Percentiles rank a stretch among this genome's conserved stretches.
These are phyloP conservation scores for Lachancea cidri DNA, from an alignment of 805 yeast species.

Conservation along the genomic window DNA sequence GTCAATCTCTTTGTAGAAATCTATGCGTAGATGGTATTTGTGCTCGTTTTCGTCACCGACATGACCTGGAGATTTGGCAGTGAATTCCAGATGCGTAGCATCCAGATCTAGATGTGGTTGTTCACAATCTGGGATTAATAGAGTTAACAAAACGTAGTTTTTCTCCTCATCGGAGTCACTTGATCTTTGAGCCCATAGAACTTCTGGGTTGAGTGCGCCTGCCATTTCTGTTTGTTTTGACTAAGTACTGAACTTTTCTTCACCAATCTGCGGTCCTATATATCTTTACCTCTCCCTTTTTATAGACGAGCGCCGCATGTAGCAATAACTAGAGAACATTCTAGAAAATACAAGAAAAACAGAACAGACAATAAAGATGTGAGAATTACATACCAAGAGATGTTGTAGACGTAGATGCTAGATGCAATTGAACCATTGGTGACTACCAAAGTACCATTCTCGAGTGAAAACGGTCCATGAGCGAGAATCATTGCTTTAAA, in stretches of 20 bases:
- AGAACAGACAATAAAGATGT: not conserved
- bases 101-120: constrained; percentile 60
- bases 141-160: constrained; percentile 70
- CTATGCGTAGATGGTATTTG: constrained; percentile 59
- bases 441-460: too few species aligned
- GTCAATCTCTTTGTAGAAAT: constrained; percentile 72
- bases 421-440: too few species aligned
- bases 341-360: not conserved
- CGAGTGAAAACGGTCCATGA: too few species aligned
- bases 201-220: constrained; percentile 40
- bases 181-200: constrained; percentile 97
- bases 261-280: too few species aligned
- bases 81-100: constrained; percentile 46
- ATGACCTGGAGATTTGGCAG: constrained; percentile 37
- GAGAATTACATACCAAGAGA: too few species aligned
- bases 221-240: constrained; percentile 5
- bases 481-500: not conserved
- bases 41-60: constrained; percentile 39
- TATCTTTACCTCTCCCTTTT: too few species aligned
- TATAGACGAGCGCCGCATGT: not conserved
- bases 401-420: too few species aligned
- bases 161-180: constrained; percentile 63
- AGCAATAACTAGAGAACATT: not conserved
- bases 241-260: too few species aligned
- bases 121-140: constrained; percentile 65